A percentile compares a stretch with the other conserved stretches of the same genome.
phyloP scores from a whole-genome alignment of 2,329 filamentous ascomycete genomes.

The Scopulariopsis brevicaulis region DNA sequence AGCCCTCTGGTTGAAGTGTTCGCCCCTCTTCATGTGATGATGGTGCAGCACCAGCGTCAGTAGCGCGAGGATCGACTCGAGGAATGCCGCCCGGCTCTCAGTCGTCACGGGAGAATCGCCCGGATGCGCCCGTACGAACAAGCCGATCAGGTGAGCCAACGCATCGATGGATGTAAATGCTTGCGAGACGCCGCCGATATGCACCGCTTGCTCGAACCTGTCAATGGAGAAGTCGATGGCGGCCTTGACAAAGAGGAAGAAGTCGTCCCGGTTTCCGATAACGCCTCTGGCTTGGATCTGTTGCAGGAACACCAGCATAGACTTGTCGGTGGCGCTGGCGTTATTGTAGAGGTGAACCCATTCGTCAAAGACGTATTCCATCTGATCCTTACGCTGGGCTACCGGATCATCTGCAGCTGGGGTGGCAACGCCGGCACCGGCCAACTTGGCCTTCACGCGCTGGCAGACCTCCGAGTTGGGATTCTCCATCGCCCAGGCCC shows the following conservation, averaged over 20 bases:
- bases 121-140: slow-evolving; percentile 40
- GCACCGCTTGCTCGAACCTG: slow-evolving; percentile 62
- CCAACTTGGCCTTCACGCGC: slow-evolving; percentile 55
- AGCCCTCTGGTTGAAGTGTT: slow-evolving; percentile 75
- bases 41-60: slow-evolving; percentile 72
- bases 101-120: slow-evolving; percentile 24
- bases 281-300: slow-evolving; percentile 69
- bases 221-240: slow-evolving; percentile 72
- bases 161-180: slow-evolving; percentile 60
- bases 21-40: slow-evolving; percentile 70
- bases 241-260: slow-evolving; percentile 67
- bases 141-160: slow-evolving; percentile 66
- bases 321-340: slow-evolving; percentile 62
- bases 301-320: slow-evolving; percentile 64
- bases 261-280: slow-evolving; percentile 63
- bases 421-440: slow-evolving; percentile 25
- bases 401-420: slow-evolving; percentile 44
- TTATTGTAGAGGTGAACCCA: slow-evolving; percentile 80
- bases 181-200: slow-evolving; percentile 47
- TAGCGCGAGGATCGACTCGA: slow-evolving; percentile 71
- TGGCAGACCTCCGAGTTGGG: slow-evolving; percentile 52
- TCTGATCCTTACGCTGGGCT: slow-evolving; percentile 60
- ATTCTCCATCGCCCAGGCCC: slow-evolving; percentile 69
- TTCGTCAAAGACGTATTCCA: slow-evolving; percentile 93
- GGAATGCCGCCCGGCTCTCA: slow-evolving; percentile 48